Evolutionary conservation across 768 basidiomycete genomes (phyloP), one percentile per base, ranked within the genome.

Genomic region (Amanita phalloides): DNA sequence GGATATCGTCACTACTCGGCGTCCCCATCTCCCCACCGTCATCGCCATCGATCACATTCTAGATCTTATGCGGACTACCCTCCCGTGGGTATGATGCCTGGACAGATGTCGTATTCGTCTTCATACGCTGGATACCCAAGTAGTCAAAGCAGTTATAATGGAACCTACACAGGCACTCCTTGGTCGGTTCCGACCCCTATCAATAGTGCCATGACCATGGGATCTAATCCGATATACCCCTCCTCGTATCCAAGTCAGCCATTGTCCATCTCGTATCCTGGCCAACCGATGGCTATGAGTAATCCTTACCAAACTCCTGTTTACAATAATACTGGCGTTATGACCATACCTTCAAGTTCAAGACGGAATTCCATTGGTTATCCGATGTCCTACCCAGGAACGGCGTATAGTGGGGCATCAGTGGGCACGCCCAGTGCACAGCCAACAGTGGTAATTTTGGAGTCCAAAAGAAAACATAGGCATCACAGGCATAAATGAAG

Each of bases 211-310:
- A 49, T 39, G 48, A 13, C 48, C 1, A 49, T 39, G 48, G 13
- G 17, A n/a, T 30, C 44, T 25, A 45, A 61, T 39, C 64, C 69
- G 49, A 70, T 65, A 47, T 57, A 61, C 21, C 71, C 71, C 5
- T 65, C 66, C 53, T 67, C 70, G 20, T 68, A 71, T 42, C 58
- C 66, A 6, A 64, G 64, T 41, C 57, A 59, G 45, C 49, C 57
- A 37, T 33, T 36, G 28, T 6, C 39, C 11, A 45, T 50, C 17
- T 17, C 55, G 8, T 53, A 59, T 35, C 55, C 55, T 37, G 65
- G 65, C 53, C 59, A 59, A 55, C 62, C 62, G 17, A 37, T 55
- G 6, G 48, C 60, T 10, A 51, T 60, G 54, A 57, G 55, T 37
- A 50, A 45, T 33, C 10, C 49, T 17, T 50, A 39, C 28, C 28